Percentiles rank a stretch among this genome's conserved stretches.
Conservation (phyloP, 139 green algal genomes). For the Coelastrella sp. region DNA sequence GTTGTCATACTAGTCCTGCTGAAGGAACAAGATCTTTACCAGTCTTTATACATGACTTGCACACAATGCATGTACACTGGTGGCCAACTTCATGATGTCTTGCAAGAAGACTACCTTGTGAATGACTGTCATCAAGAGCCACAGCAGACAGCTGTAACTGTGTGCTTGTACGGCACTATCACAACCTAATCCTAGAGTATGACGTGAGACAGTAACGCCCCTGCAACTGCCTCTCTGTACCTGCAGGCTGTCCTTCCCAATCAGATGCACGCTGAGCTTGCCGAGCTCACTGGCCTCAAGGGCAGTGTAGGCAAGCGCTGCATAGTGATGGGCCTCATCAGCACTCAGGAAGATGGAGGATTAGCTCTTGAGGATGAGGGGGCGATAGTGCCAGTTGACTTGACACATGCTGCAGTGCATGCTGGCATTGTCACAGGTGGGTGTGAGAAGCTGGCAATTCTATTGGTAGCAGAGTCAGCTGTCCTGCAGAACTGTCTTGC, state of each 20-base stretch:
- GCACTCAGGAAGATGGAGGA: conserved; percentile 42
- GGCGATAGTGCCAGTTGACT: conserved; percentile 81
- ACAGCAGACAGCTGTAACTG: too few relatives aligned
- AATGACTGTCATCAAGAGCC: too few relatives aligned
- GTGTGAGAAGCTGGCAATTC: too few relatives aligned
- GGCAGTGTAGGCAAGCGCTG: conserved; percentile 67
- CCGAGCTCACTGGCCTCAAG: conserved; percentile 84
- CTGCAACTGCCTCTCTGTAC: too few relatives aligned
- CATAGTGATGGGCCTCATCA: conserved; percentile 86
- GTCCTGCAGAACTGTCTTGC: too few relatives aligned
- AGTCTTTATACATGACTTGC: neutral
- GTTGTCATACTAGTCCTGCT: too few relatives aligned
- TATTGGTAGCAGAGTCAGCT: too few relatives aligned
- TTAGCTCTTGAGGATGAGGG: conserved; percentile 83
- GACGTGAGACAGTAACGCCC: too few relatives aligned
- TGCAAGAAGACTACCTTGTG: too few relatives aligned
- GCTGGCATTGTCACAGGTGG: conserved; percentile 81
- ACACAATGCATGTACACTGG: neutral
- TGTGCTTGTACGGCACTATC: too few relatives aligned
- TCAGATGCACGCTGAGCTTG: conserved; percentile 68
- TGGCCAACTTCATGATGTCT: neutral
- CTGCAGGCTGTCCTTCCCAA: conserved; percentile 17
- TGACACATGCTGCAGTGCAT: conserved; percentile 68
- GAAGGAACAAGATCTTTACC: too few relatives aligned
- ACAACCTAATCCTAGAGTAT: too few relatives aligned